These are phyloP conservation scores for Phytopythium litorale DNA, from an alignment of 352 stramenopile genomes.

Conservation along the genomic window DNA sequence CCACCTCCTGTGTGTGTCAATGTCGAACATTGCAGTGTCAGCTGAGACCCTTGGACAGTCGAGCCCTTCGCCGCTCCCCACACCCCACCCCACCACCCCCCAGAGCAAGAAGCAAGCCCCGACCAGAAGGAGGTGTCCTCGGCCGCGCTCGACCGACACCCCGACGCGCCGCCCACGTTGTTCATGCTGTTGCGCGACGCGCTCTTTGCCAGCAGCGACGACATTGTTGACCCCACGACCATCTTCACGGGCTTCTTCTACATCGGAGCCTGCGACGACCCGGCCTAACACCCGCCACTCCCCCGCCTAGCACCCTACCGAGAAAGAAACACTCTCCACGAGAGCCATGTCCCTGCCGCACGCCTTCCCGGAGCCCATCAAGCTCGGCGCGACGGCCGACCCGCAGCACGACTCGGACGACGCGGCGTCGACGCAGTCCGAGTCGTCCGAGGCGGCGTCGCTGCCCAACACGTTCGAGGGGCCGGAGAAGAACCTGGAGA, in stretches of 20 bases:
- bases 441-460: slow-evolving; percentile 44
- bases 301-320: background rate
- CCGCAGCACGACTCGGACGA: slow-evolving; percentile 45
- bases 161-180: slow-evolving; percentile 22
- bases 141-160: slow-evolving; percentile 4
- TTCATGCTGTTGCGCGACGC: slow-evolving; percentile 81
- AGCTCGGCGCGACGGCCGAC: slow-evolving; percentile 32
- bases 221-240: slow-evolving; percentile 85
- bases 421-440: slow-evolving; percentile 70
- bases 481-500: slow-evolving; percentile 97
- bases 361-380: slow-evolving; percentile 70
- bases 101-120: slow-evolving; percentile 3
- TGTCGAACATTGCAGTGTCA: background rate
- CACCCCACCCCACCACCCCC: slow-evolving; percentile 8
- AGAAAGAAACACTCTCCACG: background rate
- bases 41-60: background rate
- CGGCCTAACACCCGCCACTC: slow-evolving; percentile 61
- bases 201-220: slow-evolving; percentile 69
- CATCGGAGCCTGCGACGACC: slow-evolving; percentile 88
- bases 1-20: no score
- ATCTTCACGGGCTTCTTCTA: slow-evolving; percentile 91
- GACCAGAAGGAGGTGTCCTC: slow-evolving; percentile 3
- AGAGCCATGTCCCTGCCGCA: slow-evolving; percentile 29
- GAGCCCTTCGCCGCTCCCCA: background rate
- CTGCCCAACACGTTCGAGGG: slow-evolving; percentile 95